Evolutionary conservation across 768 basidiomycete genomes (phyloP), one percentile per base, ranked within the genome.

Genomic region (Dacryopinax spathularia): DNA sequence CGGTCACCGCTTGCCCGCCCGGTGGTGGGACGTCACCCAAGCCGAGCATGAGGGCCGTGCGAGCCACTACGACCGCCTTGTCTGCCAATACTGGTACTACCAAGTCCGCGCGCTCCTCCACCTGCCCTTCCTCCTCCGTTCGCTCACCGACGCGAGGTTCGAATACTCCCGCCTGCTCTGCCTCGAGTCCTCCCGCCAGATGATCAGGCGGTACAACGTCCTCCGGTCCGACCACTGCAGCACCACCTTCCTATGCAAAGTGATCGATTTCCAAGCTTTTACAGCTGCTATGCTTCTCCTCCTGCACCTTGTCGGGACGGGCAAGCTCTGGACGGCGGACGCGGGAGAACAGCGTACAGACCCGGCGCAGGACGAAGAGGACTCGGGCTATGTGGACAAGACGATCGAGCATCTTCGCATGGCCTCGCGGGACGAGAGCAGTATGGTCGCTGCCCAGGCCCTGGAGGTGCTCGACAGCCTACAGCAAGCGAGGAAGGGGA

Each of bases 41-140:
- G 48, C 48, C 48, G 25, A 56, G 48, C 48, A 56, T 20, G 48
- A 56, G 48, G 48, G 48, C 48, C 20, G 13, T 20, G 48, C 48
- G 48, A 56, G 48, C 48, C 48, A 56, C 48, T 56, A 56, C 48
- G 48, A 56, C 25, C 48, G 48, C 48, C 48, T 56, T 29, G 31
- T 56, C 25, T 56, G 13, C 48, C 48, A 56, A 29, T 31, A 27
- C 25, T 56, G 48, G 48, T 56, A 56, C 48, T 29, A 56, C 48
- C 48, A 56, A 29, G 48, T 56, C 48, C 48, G 48, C 25, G 20
- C 15, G 48, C 48, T 56, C 13, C 29, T 56, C 25, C 48, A 56
- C 29, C 48, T 56, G 5, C 48, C 48, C 3, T 56, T 56, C 48
- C 48, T 56, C 13, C 48, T 56, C 48, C 48, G 48, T 29, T 13